phyloP scores from a whole-genome alignment of 1,139 yeast genomes.

The Debaryomycetaceae sp. region DNA sequence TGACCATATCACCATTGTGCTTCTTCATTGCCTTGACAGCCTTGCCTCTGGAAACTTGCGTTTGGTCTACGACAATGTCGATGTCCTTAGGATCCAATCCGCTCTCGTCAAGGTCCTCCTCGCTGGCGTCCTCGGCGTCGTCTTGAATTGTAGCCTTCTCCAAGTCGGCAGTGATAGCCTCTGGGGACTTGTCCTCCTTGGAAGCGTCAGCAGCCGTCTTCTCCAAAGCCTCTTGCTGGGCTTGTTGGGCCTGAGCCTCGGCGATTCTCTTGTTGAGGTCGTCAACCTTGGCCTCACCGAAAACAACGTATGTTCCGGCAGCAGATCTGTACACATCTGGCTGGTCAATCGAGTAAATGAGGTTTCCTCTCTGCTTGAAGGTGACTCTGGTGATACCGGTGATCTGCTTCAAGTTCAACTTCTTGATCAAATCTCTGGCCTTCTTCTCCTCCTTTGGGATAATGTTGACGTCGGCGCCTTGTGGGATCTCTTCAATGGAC shows the following conservation, averaged over 20 bases:
- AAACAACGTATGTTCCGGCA: constrained; percentile 93
- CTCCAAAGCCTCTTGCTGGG: constrained; percentile 61
- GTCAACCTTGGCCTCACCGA: constrained; percentile 97
- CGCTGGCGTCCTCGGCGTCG: constrained; percentile 54
- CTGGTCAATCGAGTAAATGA: constrained; percentile 84
- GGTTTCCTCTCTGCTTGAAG: constrained; percentile 91
- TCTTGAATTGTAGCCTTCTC: constrained; percentile 68
- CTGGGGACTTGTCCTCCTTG: constrained; percentile 56
- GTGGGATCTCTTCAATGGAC: constrained; percentile 70
- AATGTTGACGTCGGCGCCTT: constrained; percentile 83
- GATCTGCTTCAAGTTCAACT: constrained; percentile 87
- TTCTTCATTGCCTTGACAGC: constrained; percentile 88
- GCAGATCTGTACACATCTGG: constrained; percentile 96
- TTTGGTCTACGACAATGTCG: constrained; percentile 82
- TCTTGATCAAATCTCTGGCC: constrained; percentile 88
- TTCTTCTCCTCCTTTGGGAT: constrained; percentile 91
- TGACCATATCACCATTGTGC: constrained; percentile 92
- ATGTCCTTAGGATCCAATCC: constrained; percentile 80
- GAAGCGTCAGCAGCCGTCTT: constrained; percentile 44
- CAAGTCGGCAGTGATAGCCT: constrained; percentile 86
- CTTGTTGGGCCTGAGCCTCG: constrained; percentile 50
- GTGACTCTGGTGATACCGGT: constrained; percentile 95
- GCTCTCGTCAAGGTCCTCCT: constrained; percentile 69
- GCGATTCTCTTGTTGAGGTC: constrained; percentile 80
- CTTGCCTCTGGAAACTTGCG: constrained; percentile 81